Base-by-base conservation (phyloP, 2,329 filamentous ascomycete genomes). In the Fusarium papillatum region DNA sequence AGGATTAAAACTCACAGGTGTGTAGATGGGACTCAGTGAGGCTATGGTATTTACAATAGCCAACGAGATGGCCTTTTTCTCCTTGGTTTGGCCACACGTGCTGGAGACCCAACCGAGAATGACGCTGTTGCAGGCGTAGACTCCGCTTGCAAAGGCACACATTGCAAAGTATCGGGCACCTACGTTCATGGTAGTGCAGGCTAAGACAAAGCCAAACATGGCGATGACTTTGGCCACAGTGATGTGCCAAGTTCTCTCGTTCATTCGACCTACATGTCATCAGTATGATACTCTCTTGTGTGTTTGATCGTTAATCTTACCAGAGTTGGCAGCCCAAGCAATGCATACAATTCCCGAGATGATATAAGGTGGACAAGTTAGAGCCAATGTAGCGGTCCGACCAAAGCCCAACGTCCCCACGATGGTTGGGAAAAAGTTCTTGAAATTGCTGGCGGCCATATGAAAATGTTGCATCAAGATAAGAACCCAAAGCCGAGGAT, bases 221-320 rank as follows among this genome's bases (percentile, higher is more conserved):
- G 85, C 86, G 19, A 85, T 68, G 10, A 61, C 36, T 14, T 61
- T 61, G 57, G 57, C 57, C 1, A 82, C 68, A 1, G 85, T 87
- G 36, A 86, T 85, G 70, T 88, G 87, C 85, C 84, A 88, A 1
- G 73, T 88, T 81, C 78, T 84, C 82, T 24, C 82, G 80, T 19
- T 86, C 87, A 2, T 86, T 85, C 24, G 82, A 84, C 80, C 75
- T 78, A 5, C 73, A 46, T 34, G 14, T 2, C 7, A 16, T 61
- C 10, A 60, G 36, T 5, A 3, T 14, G 6, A 17, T 48, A 14
- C 4, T 7, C 2, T 38, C 16, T 10, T 11, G 13, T 11, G 13
- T 24, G 13, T 1, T 11, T 1, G 2, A 4, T 5, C 0, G 1
- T 53, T 26, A n/a, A 9, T 29, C 34, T 0, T 29, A 55, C 69